These are phyloP conservation scores for Podospora conica DNA, from an alignment of 495 filamentous ascomycete genomes.

Conservation along the genomic window DNA sequence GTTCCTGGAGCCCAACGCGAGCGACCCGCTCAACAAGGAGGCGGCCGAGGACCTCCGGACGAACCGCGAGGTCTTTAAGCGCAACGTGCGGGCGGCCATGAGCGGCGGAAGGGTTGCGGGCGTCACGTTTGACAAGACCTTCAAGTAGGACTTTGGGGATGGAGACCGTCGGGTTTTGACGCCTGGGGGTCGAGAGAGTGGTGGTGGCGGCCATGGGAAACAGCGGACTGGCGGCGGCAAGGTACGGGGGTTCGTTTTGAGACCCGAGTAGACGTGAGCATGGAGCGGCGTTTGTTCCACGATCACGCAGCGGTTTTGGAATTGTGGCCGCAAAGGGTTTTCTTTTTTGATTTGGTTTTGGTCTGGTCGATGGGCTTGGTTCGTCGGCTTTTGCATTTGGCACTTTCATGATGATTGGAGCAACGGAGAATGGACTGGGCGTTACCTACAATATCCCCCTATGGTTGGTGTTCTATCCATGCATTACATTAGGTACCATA, in stretches of 20 bases:
- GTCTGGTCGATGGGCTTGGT: background rate
- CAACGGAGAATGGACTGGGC: background rate
- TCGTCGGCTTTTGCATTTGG: background rate
- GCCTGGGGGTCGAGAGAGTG: too few species aligned
- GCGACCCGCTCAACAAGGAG: constrained; percentile 96
- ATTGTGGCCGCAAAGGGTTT: constrained; percentile 5
- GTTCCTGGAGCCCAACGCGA: constrained; percentile 95
- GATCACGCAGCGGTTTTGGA: constrained; percentile 12
- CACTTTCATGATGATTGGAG: background rate
- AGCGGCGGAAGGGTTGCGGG: constrained; percentile 70
- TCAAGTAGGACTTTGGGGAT: constrained; percentile 26
- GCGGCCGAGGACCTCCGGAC: constrained; percentile 85
- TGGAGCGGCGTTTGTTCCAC: constrained; percentile 17
- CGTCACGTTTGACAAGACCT: constrained; percentile 67
- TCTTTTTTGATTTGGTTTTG: background rate
- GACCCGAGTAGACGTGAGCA: constrained; percentile 16
- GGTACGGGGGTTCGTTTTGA: too few species aligned
- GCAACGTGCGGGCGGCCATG: constrained; percentile 82
- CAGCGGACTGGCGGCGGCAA: background rate
- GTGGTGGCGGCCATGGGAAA: background rate
- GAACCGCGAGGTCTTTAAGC: constrained; percentile 80
- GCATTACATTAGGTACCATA: background rate
- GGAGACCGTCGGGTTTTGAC: too few species aligned
- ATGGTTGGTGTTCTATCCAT: background rate
- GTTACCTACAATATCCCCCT: background rate